Conservation (phyloP, 768 basidiomycete genomes). For the Boletus speciosus region DNA sequence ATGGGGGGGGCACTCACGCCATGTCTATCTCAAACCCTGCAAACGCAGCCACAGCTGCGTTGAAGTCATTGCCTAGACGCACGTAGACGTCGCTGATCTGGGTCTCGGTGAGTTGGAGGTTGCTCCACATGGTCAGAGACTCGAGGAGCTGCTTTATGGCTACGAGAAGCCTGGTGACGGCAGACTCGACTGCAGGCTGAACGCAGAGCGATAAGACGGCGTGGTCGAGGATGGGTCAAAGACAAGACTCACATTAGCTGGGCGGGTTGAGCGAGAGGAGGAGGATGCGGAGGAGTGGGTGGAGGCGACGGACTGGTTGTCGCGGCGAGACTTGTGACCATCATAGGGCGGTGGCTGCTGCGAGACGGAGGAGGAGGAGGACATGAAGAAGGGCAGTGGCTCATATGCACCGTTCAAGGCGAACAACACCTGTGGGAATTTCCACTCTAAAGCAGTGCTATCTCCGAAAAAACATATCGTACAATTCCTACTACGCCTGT, state of each 20-base stretch:
- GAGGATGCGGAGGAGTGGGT: slow-evolving; percentile 36
- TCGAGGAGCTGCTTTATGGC: slow-evolving; percentile 95
- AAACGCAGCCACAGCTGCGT: slow-evolving; percentile 88
- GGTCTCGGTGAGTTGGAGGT: slow-evolving; percentile 61
- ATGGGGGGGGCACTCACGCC: slow-evolving; percentile 56
- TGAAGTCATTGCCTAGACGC: slow-evolving; percentile 94
- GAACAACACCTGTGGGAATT: slow-evolving; percentile 16
- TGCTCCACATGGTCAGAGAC: slow-evolving; percentile 82
- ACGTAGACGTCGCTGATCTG: slow-evolving; percentile 98
- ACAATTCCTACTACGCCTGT: not conserved
- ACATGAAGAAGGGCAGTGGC: slow-evolving; percentile 18
- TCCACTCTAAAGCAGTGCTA: not conserved
- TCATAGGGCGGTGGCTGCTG: slow-evolving; percentile 20
- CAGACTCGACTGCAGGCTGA: slow-evolving; percentile 81
- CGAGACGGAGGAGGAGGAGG: slow-evolving; percentile 18
- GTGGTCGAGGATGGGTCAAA: not conserved
- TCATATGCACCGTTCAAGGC: not conserved
- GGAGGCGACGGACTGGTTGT: slow-evolving; percentile 51
- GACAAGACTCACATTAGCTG: slow-evolving; percentile 25
- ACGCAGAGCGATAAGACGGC: not conserved
- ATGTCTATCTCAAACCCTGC: slow-evolving; percentile 82
- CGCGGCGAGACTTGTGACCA: slow-evolving; percentile 48
- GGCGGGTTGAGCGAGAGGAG: slow-evolving; percentile 20
- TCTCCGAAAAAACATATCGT: not conserved
- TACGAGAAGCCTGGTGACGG: slow-evolving; percentile 88